Base-by-base conservation (phyloP, 345 rosid genomes). In the Eucalyptus decipiens region DNA sequence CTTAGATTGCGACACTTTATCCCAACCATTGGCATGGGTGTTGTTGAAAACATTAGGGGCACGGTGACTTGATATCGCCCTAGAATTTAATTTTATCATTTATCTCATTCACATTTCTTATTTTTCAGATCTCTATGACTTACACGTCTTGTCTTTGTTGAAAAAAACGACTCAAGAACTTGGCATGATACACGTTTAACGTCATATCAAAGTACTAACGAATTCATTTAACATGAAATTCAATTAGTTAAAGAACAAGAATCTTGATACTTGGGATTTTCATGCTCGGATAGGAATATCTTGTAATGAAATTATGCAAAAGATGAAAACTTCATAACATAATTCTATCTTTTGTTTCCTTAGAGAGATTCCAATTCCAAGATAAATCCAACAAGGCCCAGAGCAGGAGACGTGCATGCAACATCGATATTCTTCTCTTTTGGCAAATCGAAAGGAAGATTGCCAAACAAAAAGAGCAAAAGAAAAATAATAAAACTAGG, bases 171-270 rank as follows among this genome's bases (percentile, higher is more conserved):
- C 37, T 65, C 6, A 18, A 65, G 10, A 16, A 69, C 10, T 69
- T 34, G 42, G 7, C 7, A 32, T 18, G 24, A 3, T 18, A 17
- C 80, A 5, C 1, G 21, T 5, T 69, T 34, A 69, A 18, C 4
- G 40, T 34, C 8, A 0, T 9, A 0, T 34, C 26, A 0, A 18
- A 69, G 26, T 34, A 69, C 24, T 69, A 9, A 69, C 1, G 3
- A 69, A 9, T 69, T 18, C 13, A 17, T 18, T 32, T 32, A 34
- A 34, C 80, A 17, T 0, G 2, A 32, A 32, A 34, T 32, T 18
- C 24, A 69, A 40, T 34, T 34, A 9, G 4, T 69, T 69, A 18
- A 34, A 34, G 43, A 34, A 9, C 1, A 6, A 67, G 5, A 67
- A 67, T n/a, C 43, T 69, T 0, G 80, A 34, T 18, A 69, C 3